Base-by-base conservation (phyloP, 768 basidiomycete genomes). In the Tulasnella sp. region DNA sequence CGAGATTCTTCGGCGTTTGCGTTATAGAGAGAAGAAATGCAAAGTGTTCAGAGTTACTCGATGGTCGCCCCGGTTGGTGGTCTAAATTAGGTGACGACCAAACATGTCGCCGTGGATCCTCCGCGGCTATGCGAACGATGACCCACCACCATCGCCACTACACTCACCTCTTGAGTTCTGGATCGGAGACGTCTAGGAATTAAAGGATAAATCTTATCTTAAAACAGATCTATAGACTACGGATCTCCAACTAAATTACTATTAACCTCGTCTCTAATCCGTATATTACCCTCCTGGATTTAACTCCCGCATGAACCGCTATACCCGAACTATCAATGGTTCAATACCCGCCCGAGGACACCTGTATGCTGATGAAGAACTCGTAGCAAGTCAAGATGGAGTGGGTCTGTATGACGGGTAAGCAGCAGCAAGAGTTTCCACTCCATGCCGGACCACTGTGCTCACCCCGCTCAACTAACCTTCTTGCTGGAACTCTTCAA, bases 341-440 rank as follows among this genome's bases (percentile, higher is more conserved):
- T 91, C 92, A 0, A 94, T 95, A 60, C 95, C 95, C 6, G 87
- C 95, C 22, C 88, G 88, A 34, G 94, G 94, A 1, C 87, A 94
- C 22, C 88, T 96, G 0, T 96, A 94, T 84, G 88, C 90, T 20
- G 95, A 96, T 79, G 97, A 99, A 86, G 91, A 91, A 72, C 87
- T 94, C 42, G 86, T 94, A 2, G 88, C 90, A 9, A 90, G 89
- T 72, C 95, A 96, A 84, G 93, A 95, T 72, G 87, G 87, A 76
- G 92, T 98, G 7, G 97, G 97, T 0, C 92, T 99, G 79, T 99
- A 99, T 84, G 93, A 96, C 83, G 96, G 95, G 96, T 97, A 85
- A 82, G 92, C 46, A 16, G 44, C 44, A 44, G 11, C 44, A 44
- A 46, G 46, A 18, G 46, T 18, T 18, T 46, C 46, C 46, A 37